phyloP scores from a whole-genome alignment of 768 basidiomycete genomes.

The Thelephora ganbajun region DNA sequence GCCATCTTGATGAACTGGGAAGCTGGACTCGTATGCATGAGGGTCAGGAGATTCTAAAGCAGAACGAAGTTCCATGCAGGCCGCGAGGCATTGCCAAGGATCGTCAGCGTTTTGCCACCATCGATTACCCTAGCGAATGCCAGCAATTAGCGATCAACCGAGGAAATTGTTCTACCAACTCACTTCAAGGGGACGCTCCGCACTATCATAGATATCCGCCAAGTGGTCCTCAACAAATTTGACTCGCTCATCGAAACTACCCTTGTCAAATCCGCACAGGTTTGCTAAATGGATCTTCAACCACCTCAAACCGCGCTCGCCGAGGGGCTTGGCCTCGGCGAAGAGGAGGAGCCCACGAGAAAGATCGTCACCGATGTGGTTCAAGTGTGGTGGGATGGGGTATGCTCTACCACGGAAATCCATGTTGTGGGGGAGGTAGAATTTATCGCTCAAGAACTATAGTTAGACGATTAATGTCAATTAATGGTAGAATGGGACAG shows the following conservation, averaged over 20 bases:
- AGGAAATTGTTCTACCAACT: constrained; percentile 9
- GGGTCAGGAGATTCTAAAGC: constrained; percentile 64
- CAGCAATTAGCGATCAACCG: constrained; percentile 4
- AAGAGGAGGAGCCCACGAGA: constrained; percentile 80
- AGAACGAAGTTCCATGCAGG: constrained; percentile 76
- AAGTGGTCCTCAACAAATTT: constrained; percentile 59
- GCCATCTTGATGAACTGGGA: constrained; percentile 97
- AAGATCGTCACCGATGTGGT: constrained; percentile 91
- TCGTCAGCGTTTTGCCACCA: constrained; percentile 95
- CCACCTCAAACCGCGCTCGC: constrained; percentile 80
- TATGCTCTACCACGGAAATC: constrained; percentile 98
- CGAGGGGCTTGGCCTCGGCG: constrained; percentile 65
- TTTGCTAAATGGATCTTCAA: constrained; percentile 93
- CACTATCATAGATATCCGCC: constrained; percentile 72
- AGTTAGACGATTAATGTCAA: constrained; percentile 4
- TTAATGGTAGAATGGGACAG: neutral
- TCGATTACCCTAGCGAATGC: constrained; percentile 36
- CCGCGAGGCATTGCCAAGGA: constrained; percentile 94
- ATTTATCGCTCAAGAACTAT: constrained; percentile 74
- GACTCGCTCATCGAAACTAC: constrained; percentile 85
- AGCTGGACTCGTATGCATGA: constrained; percentile 39
- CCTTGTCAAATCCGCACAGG: constrained; percentile 89
- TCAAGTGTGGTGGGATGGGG: constrained; percentile 90
- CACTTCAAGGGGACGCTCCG: constrained; percentile 64
- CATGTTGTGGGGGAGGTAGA: constrained; percentile 91